Base-by-base conservation (phyloP, 768 basidiomycete genomes). In the Vararia minispora region DNA sequence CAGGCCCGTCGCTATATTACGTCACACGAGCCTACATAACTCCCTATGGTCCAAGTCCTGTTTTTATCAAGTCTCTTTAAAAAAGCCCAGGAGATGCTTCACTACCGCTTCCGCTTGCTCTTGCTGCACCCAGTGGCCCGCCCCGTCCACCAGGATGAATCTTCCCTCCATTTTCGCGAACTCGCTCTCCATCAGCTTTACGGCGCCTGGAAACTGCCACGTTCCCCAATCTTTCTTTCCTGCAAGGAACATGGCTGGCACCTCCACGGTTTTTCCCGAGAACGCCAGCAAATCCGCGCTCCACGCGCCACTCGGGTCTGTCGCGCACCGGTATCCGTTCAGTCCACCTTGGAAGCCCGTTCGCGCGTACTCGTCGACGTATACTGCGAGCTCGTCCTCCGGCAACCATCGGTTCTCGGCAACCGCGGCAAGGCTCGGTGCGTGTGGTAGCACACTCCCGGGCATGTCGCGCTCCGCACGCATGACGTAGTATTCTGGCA, bases 51-150 rank as follows among this genome's bases (percentile, higher is more conserved):
- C n/a, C n/a, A n/a, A n/a, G n/a, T n/a, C n/a, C n/a, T 44, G 38
- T 39, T 24, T 16, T 23, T 17, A 21, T 18, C 39, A 5, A 8
- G 58, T 46, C 40, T 50, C 57, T 2, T 37, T 51, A 43, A 71
- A 49, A 47, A 77, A 75, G 21, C 51, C 41, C 35, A 64, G 34
- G 37, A 76, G 39, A 35, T 59, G 54, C 14, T 55, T 32, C 6
- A 71, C 52, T 12, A 77, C 64, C 10, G 46, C 58, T 30, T 61
- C 61, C 10, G 69, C 65, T 21, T 60, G 44, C 49, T 77, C 76
- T 49, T 78, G 73, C 50, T 73, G 74, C 13, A 70, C 72, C 76
- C 76, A 77, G 53, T 78, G 78, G 0, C 76, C 78, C 0, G 74
- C 74, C 3, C 66, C 68, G 2, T 66, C 57, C 7, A 78, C 55